phyloP scores from a whole-genome alignment of 2,329 filamentous ascomycete genomes.

The Calonectria pseudoreteaudii region DNA sequence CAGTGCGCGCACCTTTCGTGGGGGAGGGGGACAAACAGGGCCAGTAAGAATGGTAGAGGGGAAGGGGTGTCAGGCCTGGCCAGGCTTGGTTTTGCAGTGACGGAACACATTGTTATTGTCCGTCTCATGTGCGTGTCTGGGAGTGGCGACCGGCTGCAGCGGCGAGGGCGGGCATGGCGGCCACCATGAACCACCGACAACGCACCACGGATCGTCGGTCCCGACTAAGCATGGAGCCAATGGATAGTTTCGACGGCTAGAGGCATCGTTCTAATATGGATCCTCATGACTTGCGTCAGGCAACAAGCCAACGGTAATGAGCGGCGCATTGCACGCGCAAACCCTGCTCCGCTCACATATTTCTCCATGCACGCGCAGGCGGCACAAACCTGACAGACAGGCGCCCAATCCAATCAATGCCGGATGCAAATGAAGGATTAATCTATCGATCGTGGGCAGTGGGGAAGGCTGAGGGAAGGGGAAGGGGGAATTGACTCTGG shows the following conservation, averaged over 20 bases:
- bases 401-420: conserved; percentile 13
- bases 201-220: conserved; percentile 20
- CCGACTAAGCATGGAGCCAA: conserved; percentile 9
- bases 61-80: not conserved
- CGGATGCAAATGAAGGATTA: conserved; percentile 13
- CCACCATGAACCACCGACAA: conserved; percentile 26
- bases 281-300: conserved; percentile 24
- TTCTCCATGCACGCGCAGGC: conserved; percentile 3
- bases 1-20: conserved; percentile 13
- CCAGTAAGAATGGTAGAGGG: too few relatives aligned
- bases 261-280: conserved; percentile 14
- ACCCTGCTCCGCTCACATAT: conserved; percentile 2
- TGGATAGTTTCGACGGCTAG: not conserved
- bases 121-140: conserved; percentile 5
- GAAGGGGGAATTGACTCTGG: conserved; percentile 3
- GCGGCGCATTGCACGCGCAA: conserved; percentile 3
- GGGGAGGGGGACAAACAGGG: not conserved
- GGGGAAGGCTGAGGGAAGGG: conserved; percentile 9
- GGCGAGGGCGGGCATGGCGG: conserved; percentile 21
- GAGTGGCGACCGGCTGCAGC: conserved; percentile 11
- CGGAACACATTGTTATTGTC: conserved; percentile 9
- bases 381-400: conserved; percentile 8
- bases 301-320: conserved; percentile 16
- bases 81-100: not conserved
- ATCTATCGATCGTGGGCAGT: conserved; percentile 23